Evolutionary conservation across 306 rosid genomes (phyloP).

Genomic region (Quercus alba): DNA sequence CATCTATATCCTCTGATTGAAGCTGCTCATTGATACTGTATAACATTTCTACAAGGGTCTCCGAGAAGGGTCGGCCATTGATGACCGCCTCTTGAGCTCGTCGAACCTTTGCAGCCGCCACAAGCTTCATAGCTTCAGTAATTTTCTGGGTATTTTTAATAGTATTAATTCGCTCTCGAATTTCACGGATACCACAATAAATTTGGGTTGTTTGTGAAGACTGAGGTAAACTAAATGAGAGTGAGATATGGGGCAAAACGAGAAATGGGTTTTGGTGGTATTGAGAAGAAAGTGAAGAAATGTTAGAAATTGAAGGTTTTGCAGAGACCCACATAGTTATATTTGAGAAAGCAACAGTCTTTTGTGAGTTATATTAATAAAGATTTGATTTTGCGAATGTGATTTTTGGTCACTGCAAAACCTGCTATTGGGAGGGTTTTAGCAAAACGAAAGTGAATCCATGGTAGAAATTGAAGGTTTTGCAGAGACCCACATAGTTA

Average conservation of each 20-base stretch:
- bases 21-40: constrained; percentile 49
- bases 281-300: background rate
- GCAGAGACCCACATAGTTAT: constrained; percentile 14
- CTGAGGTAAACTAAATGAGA: background rate
- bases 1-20: constrained; percentile 44
- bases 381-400: background rate
- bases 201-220: constrained; percentile 7
- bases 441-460: too few species aligned
- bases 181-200: constrained; percentile 48
- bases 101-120: constrained; percentile 72
- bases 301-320: constrained; percentile 26
- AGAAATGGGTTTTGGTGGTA: constrained; percentile 23
- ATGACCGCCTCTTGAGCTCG: constrained; percentile 82
- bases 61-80: constrained; percentile 63
- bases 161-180: constrained; percentile 52
- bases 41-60: constrained; percentile 48
- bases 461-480: too few species aligned
- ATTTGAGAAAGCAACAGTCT: constrained; percentile 22
- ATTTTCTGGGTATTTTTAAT: constrained; percentile 58
- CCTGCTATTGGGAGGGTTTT: background rate
- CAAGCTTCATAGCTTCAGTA: constrained; percentile 79
- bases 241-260: background rate
- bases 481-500: too few species aligned
- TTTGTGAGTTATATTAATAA: background rate
- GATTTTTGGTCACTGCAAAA: background rate